Evolutionary conservation across 2,329 filamentous ascomycete species (phyloP), one percentile per base, ranked within the genome.

Genomic region (Arthrobotrys entomopaga): DNA sequence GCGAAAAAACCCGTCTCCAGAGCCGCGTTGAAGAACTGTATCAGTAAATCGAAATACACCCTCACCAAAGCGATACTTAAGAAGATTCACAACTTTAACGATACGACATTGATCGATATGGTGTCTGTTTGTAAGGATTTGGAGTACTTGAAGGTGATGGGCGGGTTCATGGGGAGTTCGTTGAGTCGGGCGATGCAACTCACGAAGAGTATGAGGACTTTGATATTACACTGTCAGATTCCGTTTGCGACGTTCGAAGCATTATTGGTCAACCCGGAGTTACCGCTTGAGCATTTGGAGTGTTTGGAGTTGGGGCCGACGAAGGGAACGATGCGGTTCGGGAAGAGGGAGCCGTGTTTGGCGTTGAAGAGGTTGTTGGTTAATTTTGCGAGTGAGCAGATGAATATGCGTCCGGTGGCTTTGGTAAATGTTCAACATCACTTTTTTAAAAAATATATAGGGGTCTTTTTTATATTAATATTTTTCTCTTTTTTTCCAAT

Each of bases 1-100:
- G 82, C 83, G 5, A 79, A 77, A n/a, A 81, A 79, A 72, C 78
- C 80, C 0, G 83, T 85, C 29, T 58, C 58, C 29, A 72, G 65
- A 38, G 38, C 65, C n/a, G 73, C 77, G 26, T 24, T 78, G 43
- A 77, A 73, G 49, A 75, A 59, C n/a, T 77, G 67, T 20, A 66
- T 76, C 54, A 64, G 60, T 7, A 69, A 69, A 10, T 76, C 76
- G 3, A 74, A 76, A 42, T 67, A 74, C 29, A 65, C 50, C 1
- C 60, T 77, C 19, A 76, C 61, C 2, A 77, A 73, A 34, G 50
- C 72, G 1, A 53, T 76, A 10, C 29, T 76, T 11, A 71, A 75
- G 19, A 48, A 59, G 52, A 64, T 65, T 49, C 65, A 61, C 26
- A 57, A 59, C 19, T 69, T 56, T 38, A 57, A 46, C 16, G 60